Evolutionary conservation across 140 eudicot genomes (phyloP).

Genomic region (Flaveria floridana): DNA sequence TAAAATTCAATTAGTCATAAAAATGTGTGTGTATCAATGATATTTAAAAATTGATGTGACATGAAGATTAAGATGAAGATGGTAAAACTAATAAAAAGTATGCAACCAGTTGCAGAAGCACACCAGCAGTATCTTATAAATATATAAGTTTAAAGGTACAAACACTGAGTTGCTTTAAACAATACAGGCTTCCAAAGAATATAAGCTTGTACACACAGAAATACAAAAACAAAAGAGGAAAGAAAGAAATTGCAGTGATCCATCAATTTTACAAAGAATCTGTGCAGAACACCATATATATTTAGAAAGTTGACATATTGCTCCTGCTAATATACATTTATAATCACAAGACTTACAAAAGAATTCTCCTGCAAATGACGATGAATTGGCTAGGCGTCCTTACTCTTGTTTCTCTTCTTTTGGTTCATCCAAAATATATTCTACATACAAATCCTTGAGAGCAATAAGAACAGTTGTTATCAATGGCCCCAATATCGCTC

Average conservation of each 20-base stretch:
- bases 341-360: conserved; percentile 17
- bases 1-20: too few species aligned
- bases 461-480: conserved; percentile 88
- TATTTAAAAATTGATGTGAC: too few species aligned
- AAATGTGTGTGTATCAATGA: too few species aligned
- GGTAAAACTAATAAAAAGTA: too few species aligned
- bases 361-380: conserved; percentile 9
- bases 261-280: conserved; percentile 25
- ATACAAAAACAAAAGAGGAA: too few species aligned
- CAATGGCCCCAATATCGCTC: conserved; percentile 97
- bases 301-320: conserved; percentile 8
- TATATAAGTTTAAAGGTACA: not conserved
- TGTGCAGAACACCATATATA: not conserved
- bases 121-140: not conserved
- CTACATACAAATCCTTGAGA: conserved; percentile 75
- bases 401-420: conserved; percentile 47
- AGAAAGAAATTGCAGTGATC: not conserved
- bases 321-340: not conserved
- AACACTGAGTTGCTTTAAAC: not conserved
- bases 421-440: conserved; percentile 67
- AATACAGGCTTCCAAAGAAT: conserved; percentile 23
- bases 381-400: conserved; percentile 3
- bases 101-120: not conserved
- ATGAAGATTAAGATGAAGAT: too few species aligned
- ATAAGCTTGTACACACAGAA: not conserved